These are phyloP conservation scores for Aureobasidium mangrovei DNA, from an alignment of 2,329 filamentous ascomycete species.

Conservation along the genomic window DNA sequence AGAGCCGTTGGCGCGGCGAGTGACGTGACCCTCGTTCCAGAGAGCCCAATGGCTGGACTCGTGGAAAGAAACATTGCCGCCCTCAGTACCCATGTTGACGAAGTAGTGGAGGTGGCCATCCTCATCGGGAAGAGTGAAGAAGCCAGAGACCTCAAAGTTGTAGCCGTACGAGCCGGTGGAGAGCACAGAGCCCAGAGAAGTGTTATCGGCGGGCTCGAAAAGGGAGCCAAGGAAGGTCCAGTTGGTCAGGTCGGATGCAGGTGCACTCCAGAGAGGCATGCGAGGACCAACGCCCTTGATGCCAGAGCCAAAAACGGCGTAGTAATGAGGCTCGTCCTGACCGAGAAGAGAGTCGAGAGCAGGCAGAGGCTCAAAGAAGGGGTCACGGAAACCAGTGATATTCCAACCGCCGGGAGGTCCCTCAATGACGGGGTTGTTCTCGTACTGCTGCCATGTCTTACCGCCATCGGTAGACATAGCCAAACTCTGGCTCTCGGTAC, in stretches of 20 bases:
- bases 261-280: slow-evolving; percentile 40
- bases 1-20: slow-evolving; percentile 36
- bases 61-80: slow-evolving; percentile 36
- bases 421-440: slow-evolving; percentile 38
- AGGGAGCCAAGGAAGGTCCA: slow-evolving; percentile 41
- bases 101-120: slow-evolving; percentile 38
- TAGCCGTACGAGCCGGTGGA: slow-evolving; percentile 39
- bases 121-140: slow-evolving; percentile 37
- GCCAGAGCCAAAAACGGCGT: slow-evolving; percentile 37
- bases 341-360: slow-evolving; percentile 34
- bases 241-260: slow-evolving; percentile 35
- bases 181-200: slow-evolving; percentile 33
- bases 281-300: slow-evolving; percentile 40
- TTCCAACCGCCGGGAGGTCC: slow-evolving; percentile 37
- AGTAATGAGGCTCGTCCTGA: slow-evolving; percentile 36
- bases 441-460: slow-evolving; percentile 39
- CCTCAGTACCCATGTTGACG: slow-evolving; percentile 35
- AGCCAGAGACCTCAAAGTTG: slow-evolving; percentile 42
- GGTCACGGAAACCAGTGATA: slow-evolving; percentile 34
- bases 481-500: slow-evolving; percentile 39
- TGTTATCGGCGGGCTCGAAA: slow-evolving; percentile 37
- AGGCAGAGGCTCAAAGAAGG: slow-evolving; percentile 26
- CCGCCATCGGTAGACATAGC: slow-evolving; percentile 40
- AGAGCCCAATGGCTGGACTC: slow-evolving; percentile 35
- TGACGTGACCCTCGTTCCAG: slow-evolving; percentile 38